These are phyloP conservation scores for Lumnitzera littorea DNA, from an alignment of 345 rosid genomes.

Conservation along the genomic window DNA sequence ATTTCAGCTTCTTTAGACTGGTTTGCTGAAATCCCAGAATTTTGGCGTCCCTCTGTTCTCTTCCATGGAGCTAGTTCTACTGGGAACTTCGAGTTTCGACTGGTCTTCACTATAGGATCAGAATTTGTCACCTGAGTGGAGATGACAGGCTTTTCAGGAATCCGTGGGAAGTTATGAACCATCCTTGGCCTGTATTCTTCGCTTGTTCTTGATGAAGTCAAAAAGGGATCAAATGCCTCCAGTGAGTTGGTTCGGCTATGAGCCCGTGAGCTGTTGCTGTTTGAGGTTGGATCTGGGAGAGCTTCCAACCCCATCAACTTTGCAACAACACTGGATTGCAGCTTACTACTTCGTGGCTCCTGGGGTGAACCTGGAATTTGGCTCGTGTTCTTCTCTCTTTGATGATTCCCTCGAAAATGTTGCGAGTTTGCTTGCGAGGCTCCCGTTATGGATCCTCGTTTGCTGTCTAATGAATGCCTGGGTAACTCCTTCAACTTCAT, in stretches of 20 bases:
- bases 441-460: slow-evolving; percentile 38
- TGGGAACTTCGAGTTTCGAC: slow-evolving; percentile 41
- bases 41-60: slow-evolving; percentile 49
- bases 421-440: slow-evolving; percentile 30
- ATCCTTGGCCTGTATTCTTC: slow-evolving; percentile 28
- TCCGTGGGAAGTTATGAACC: slow-evolving; percentile 41
- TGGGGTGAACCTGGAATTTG: slow-evolving; percentile 23
- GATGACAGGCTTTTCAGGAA: slow-evolving; percentile 29
- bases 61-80: slow-evolving; percentile 61
- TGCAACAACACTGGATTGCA: slow-evolving; percentile 67
- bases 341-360: slow-evolving; percentile 45
- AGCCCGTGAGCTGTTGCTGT: slow-evolving; percentile 13
- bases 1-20: slow-evolving; percentile 21
- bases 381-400: slow-evolving; percentile 12
- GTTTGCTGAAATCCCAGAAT: slow-evolving; percentile 24
- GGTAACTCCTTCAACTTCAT: slow-evolving; percentile 72
- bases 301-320: slow-evolving; percentile 88
- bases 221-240: slow-evolving; percentile 18
- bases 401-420: slow-evolving; percentile 19
- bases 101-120: slow-evolving; percentile 34
- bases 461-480: slow-evolving; percentile 85
- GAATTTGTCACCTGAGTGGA: slow-evolving; percentile 31
- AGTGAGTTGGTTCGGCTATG: slow-evolving; percentile 11
- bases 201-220: slow-evolving; percentile 20
- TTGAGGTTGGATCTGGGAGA: slow-evolving; percentile 30